Evolutionary conservation across 225 moss, liverwort and hornwort genomes (phyloP).

Genomic region (Rhytidiadelphus loreus): DNA sequence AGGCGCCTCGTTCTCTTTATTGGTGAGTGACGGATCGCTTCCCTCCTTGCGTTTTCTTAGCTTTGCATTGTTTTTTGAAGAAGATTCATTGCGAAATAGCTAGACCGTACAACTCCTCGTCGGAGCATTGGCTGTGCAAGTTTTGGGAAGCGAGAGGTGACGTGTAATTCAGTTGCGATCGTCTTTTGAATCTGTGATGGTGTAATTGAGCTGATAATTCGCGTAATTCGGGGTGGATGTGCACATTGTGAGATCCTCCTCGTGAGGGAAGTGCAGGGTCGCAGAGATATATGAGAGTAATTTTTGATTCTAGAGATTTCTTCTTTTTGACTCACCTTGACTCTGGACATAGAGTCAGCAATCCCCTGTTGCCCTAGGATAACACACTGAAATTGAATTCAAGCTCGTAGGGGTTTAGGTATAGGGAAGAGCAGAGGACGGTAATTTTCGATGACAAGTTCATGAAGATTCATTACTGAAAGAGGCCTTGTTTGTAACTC

Average conservation of each 20-base stretch:
- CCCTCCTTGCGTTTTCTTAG: background rate
- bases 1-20: conserved; percentile 90
- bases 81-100: background rate
- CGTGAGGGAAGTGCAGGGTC: background rate
- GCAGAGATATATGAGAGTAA: background rate
- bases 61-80: background rate
- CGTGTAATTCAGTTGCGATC: background rate
- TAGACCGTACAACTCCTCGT: background rate
- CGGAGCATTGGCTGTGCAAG: background rate
- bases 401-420: background rate
- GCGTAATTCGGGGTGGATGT: background rate
- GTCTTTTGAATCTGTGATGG: background rate
- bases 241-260: background rate
- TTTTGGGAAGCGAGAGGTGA: background rate
- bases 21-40: conserved; percentile 18
- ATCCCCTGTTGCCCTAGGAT: background rate
- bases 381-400: background rate
- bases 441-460: background rate
- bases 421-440: background rate
- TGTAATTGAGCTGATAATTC: background rate
- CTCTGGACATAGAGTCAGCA: background rate
- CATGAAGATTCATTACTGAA: background rate
- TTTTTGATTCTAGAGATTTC: background rate
- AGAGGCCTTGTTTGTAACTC: background rate
- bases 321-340: background rate